A percentile compares a stretch with the other conserved stretches of the same genome.
phyloP scores from a whole-genome alignment of 1,139 yeast species.

The Taphrina pruni region DNA sequence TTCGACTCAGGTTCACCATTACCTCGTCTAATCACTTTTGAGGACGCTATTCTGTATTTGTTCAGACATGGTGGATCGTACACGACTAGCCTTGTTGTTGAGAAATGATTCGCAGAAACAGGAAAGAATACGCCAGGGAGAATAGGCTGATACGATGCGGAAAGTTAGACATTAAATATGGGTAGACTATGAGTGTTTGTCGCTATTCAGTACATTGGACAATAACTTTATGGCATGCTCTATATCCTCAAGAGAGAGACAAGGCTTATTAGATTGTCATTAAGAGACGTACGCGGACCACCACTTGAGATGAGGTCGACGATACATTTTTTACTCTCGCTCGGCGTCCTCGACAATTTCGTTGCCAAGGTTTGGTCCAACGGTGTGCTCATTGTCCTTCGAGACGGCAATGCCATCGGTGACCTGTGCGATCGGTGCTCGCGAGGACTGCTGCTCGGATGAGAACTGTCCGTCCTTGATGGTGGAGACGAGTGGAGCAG shows the following conservation, averaged over 20 bases:
- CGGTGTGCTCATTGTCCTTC: conserved; percentile 23
- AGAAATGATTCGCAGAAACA: too few species aligned
- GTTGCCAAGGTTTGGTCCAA: conserved; percentile 30
- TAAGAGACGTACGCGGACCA: neutral
- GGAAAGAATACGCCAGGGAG: too few species aligned
- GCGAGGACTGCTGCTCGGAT: conserved; percentile 33
- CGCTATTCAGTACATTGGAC: neutral
- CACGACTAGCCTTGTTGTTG: too few species aligned
- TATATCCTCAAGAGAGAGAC: neutral
- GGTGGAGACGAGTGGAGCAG: conserved; percentile 34
- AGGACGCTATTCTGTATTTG: too few species aligned
- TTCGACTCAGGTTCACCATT: too few species aligned
- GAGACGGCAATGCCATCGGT: conserved; percentile 23
- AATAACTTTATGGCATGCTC: neutral
- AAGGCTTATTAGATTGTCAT: neutral
- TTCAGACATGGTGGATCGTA: too few species aligned
- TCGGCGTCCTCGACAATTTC: conserved; percentile 26
- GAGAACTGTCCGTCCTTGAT: conserved; percentile 37
- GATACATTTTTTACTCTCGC: neutral
- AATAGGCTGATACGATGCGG: neutral
- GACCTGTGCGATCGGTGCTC: conserved; percentile 38
- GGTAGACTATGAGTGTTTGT: conserved; percentile 18
- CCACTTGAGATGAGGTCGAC: neutral
- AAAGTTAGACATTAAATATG: conserved; percentile 6
- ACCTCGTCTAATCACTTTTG: too few species aligned